A percentile compares a stretch with the other conserved stretches of the same genome.
Conservation (phyloP, 1,139 yeast species). For the Yamadazyma sp. region DNA sequence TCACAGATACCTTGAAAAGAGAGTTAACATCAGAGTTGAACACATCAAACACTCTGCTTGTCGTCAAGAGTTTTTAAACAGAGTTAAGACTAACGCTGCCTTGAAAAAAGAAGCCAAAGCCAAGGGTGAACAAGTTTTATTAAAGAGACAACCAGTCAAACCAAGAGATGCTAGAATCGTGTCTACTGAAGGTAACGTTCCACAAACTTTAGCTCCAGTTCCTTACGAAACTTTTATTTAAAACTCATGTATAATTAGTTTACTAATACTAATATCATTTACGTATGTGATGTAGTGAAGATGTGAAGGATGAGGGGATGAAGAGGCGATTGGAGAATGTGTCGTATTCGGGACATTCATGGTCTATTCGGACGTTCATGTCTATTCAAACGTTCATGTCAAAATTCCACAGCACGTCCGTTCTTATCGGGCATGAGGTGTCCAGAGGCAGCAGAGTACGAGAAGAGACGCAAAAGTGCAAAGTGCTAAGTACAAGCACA, state of each 20-base stretch:
- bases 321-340: no score
- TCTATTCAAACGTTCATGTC: no score
- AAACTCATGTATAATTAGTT: constrained; percentile 18
- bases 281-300: constrained; percentile 5
- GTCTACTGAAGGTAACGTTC: constrained; percentile 74
- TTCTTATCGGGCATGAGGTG: no score
- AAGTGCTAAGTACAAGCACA: no score
- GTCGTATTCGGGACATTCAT: no score
- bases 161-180: constrained; percentile 94
- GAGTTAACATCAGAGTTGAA: constrained; percentile 97
- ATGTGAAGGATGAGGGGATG: no score
- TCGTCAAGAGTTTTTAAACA: constrained; percentile 97
- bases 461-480: background rate
- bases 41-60: constrained; percentile 99
- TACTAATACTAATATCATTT: constrained; percentile 15
- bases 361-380: no score
- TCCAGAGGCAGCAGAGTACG: no score
- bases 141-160: constrained; percentile 97
- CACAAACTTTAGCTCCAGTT: constrained; percentile 93
- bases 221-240: constrained; percentile 16
- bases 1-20: constrained; percentile 98
- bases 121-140: constrained; percentile 84
- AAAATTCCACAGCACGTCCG: no score
- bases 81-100: constrained; percentile 96
- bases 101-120: constrained; percentile 94